These are phyloP conservation scores for Boechera divaricarpa DNA, from an alignment of 345 rosid genomes.

Conservation along the genomic window DNA sequence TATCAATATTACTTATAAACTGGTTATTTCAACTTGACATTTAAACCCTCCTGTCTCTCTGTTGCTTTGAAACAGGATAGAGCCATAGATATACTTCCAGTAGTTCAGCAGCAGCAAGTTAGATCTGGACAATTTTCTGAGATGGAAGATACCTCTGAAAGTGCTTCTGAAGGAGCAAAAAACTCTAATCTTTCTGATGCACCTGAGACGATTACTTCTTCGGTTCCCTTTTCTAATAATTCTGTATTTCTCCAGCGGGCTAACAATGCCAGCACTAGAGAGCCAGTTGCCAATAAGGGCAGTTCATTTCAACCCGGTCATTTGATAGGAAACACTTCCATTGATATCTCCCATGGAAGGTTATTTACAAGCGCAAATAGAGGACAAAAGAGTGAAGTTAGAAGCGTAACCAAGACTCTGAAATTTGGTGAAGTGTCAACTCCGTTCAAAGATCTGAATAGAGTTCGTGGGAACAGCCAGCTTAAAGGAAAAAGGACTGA, in stretches of 20 bases:
- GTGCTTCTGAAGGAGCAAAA: conserved; percentile 53
- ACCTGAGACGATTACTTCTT: conserved; percentile 45
- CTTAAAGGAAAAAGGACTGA: conserved; percentile 44
- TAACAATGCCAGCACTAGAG: conserved; percentile 37
- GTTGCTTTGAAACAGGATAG: conserved; percentile 59
- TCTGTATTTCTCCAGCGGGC: conserved; percentile 50
- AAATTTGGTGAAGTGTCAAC: conserved; percentile 54
- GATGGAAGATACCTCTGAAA: conserved; percentile 43
- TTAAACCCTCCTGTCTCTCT: conserved; percentile 10
- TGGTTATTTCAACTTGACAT: conserved; percentile 32
- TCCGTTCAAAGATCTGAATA: conserved; percentile 52
- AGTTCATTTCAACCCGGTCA: conserved; percentile 47
- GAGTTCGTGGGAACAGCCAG: conserved; percentile 47
- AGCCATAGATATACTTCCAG: conserved; percentile 72
- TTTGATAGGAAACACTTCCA: conserved; percentile 39
- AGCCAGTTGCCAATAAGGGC: conserved; percentile 50
- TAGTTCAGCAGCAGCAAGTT: conserved; percentile 65
- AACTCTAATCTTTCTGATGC: conserved; percentile 46
- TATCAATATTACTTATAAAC: conserved; percentile 2
- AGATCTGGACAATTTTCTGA: conserved; percentile 58
- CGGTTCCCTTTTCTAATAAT: conserved; percentile 47
- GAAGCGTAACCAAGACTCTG: conserved; percentile 48
- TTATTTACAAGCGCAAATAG: conserved; percentile 52
- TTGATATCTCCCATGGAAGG: conserved; percentile 52
- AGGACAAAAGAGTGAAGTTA: conserved; percentile 48